Conservation (phyloP, 805 yeast species). For the Saccharomyces mikatae region DNA sequence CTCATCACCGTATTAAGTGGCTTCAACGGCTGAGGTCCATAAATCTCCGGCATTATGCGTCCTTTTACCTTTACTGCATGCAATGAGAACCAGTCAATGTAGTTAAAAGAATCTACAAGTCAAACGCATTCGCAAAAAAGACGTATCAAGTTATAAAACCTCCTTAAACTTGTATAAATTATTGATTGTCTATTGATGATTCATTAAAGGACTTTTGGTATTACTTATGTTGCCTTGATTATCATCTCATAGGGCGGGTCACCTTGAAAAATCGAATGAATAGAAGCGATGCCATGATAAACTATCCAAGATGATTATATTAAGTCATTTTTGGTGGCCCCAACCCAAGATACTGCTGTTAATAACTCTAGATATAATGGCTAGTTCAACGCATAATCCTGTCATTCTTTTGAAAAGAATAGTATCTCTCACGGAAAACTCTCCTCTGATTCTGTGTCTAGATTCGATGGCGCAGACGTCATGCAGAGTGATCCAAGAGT, state of each 20-base stretch:
- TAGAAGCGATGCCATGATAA: neutral
- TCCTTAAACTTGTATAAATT: neutral
- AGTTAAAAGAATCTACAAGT: neutral
- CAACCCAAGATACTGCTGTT: neutral
- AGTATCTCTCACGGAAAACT: conserved; percentile 58
- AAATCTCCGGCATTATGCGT: conserved; percentile 19
- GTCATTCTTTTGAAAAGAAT: conserved; percentile 60
- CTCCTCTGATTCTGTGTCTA: conserved; percentile 62
- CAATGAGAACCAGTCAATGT: neutral
- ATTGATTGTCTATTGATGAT: neutral
- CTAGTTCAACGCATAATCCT: conserved; percentile 33
- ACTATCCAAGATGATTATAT: neutral
- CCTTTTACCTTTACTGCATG: neutral
- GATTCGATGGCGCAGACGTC: conserved; percentile 73
- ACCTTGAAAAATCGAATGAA: neutral
- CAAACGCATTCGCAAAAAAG: neutral
- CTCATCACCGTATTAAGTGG: conserved; percentile 51
- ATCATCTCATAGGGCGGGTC: neutral
- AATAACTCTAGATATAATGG: conserved; percentile 16
- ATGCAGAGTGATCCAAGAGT: conserved; percentile 46
- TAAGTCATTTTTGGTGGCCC: neutral
- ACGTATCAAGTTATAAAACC: neutral
- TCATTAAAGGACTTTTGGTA: neutral
- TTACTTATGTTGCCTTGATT: neutral
- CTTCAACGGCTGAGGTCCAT: conserved; percentile 35